Evolutionary conservation across 352 stramenopile genomes (phyloP), one percentile per base, ranked within the genome.

Genomic region (Phytophthora tentaculata): DNA sequence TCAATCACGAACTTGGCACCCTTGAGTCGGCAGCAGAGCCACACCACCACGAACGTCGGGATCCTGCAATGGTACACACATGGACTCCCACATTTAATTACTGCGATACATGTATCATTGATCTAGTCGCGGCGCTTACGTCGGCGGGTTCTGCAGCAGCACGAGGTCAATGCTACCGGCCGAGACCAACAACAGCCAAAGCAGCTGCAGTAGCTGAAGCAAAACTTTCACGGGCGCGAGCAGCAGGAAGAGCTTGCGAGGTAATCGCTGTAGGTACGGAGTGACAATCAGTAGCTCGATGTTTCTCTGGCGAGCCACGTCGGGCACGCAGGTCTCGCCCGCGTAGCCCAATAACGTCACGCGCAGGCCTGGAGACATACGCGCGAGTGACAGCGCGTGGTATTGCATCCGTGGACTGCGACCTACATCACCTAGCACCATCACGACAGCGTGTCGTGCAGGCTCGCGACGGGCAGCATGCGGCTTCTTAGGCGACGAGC

Each of bases 321-420:
- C 82, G 16, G 85, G 83, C n/a, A 97, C 82, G 69, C 91, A 98
- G 26, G 64, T 66, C 71, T 98, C 91, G 71, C 96, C 96, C 6
- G 80, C 81, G 81, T 99, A 99, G 10, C 97, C 98, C 53, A 99
- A 71, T 9, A 99, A 75, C 43, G 92, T 97, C 52, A 98, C 90
- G 20, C 66, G 78, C 61, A 90, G 62, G 14, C 62, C 63, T 28
- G 83, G 69, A 23, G 79, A 77, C 67, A 90, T 73, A 14, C 92
- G 76, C 19, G 98, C 87, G 12, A 99, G 77, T 17, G 96, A 99
- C 32, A 98, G 65, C 37, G 96, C 92, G 76, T 99, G 98, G 78
- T 99, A 99, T 79, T 99, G 98, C 98, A 99, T 99, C 19, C 98
- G 91, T 50, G 98, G 98, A 63, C 94, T 99, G 68, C 97, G 88